phyloP scores from a whole-genome alignment of 176 grass and related monocot species.

The Hsuehochloa calcarea region DNA sequence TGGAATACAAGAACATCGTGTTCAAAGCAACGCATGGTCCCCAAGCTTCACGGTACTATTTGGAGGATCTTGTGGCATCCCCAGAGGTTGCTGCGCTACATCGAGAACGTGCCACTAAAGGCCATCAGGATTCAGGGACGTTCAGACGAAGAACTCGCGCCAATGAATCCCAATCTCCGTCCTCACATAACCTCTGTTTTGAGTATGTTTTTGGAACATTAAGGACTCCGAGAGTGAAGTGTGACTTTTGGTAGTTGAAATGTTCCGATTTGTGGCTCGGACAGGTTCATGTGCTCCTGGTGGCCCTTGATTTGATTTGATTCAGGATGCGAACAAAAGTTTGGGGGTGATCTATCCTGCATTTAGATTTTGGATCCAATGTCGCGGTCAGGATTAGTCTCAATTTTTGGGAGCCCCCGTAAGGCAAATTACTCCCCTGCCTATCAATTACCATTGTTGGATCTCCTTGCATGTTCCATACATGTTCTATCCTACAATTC shows the following conservation, averaged over 20 bases:
- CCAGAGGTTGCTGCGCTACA: background rate
- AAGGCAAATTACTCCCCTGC: no score
- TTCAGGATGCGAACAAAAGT: conserved; percentile 18
- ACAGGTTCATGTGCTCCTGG: conserved; percentile 16
- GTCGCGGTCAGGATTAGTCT: conserved; percentile 16
- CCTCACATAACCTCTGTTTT: background rate
- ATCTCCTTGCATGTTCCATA: no score
- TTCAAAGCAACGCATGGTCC: background rate
- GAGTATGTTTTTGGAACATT: background rate
- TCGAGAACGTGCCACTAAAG: background rate
- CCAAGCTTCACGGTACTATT: background rate
- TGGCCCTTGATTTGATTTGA: conserved; percentile 32
- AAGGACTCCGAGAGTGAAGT: background rate
- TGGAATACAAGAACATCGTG: background rate
- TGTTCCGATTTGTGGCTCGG: conserved; percentile 2
- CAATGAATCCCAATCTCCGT: background rate
- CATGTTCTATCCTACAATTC: no score
- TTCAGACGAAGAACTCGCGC: background rate
- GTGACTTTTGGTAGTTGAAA: conserved; percentile 25
- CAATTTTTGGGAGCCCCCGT: no score
- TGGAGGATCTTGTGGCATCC: background rate
- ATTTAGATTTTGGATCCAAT: conserved; percentile 3
- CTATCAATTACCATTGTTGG: no score
- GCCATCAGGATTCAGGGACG: background rate
- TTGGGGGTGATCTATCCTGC: background rate